These are phyloP conservation scores for Vicia sativa DNA, from an alignment of 306 rosid genomes.

Conservation along the genomic window DNA sequence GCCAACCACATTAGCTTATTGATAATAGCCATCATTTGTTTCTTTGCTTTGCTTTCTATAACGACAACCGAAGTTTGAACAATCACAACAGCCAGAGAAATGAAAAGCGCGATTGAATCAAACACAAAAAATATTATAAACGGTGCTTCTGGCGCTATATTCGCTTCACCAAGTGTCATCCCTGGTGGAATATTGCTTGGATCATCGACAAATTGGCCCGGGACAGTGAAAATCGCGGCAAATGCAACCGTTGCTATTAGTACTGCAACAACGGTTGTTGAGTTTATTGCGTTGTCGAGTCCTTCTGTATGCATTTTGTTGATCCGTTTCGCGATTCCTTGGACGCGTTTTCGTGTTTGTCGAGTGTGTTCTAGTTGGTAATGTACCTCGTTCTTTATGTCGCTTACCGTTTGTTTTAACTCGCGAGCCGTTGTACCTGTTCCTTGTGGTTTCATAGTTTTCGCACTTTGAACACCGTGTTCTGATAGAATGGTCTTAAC, in stretches of 20 bases:
- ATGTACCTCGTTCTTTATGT: slow-evolving; percentile 92
- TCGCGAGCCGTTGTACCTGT: slow-evolving; percentile 66
- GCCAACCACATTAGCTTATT: slow-evolving; percentile 99
- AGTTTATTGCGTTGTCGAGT: slow-evolving; percentile 94
- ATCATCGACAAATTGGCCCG: slow-evolving; percentile 85
- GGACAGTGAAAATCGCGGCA: slow-evolving; percentile 92
- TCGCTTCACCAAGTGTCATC: slow-evolving; percentile 80
- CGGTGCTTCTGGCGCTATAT: slow-evolving; percentile 62
- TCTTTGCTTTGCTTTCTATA: slow-evolving; percentile 96
- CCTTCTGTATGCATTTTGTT: slow-evolving; percentile 94
- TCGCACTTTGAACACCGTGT: slow-evolving; percentile 73
- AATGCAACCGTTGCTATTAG: slow-evolving; percentile 96
- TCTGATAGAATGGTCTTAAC: slow-evolving; percentile 60
- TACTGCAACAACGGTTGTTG: slow-evolving; percentile 94
- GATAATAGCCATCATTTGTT: slow-evolving; percentile 95
- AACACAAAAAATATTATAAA: slow-evolving; percentile 79
- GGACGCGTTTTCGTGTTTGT: slow-evolving; percentile 88
- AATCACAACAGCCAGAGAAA: slow-evolving; percentile 92
- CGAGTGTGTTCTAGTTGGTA: slow-evolving; percentile 96
- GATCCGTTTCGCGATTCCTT: slow-evolving; percentile 94
- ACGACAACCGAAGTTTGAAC: slow-evolving; percentile 96
- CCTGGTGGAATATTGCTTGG: slow-evolving; percentile 56
- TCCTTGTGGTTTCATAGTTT: slow-evolving; percentile 57
- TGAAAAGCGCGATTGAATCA: slow-evolving; percentile 87
- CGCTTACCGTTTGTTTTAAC: slow-evolving; percentile 91